Evolutionary conservation across 371 early-diverging fungal species (phyloP).

Genomic region (Cladochytrium tenue): DNA sequence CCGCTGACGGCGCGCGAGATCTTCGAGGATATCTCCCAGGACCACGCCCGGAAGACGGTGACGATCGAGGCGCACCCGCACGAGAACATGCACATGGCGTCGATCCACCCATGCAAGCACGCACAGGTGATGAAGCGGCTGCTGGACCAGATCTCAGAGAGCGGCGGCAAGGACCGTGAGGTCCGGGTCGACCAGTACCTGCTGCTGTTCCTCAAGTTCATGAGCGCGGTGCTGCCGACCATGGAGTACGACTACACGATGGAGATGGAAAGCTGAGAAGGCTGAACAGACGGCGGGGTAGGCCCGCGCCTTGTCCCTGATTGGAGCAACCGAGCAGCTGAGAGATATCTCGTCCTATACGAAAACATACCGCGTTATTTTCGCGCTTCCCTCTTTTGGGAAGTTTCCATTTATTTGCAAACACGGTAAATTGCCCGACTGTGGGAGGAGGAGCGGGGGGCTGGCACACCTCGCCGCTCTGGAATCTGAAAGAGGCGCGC

Average conservation of each 20-base stretch:
- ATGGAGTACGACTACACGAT: conserved; percentile 97
- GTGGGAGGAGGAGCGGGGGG: too few species aligned
- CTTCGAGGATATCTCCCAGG: conserved; percentile 94
- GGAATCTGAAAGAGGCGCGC: too few species aligned
- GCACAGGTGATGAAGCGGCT: conserved; percentile 97
- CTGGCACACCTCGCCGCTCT: too few species aligned
- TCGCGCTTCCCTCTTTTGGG: too few species aligned
- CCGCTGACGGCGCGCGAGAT: conserved; percentile 85
- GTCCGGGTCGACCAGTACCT: conserved; percentile 93
- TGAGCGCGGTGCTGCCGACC: conserved; percentile 93
- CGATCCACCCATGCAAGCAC: conserved; percentile 97
- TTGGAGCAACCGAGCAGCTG: too few species aligned
- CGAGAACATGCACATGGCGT: conserved; percentile 77
- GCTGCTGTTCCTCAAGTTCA: conserved; percentile 92
- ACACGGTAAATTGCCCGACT: too few species aligned
- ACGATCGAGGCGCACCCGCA: conserved; percentile 96
- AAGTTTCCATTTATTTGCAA: too few species aligned
- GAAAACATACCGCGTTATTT: too few species aligned
- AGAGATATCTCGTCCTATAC: too few species aligned
- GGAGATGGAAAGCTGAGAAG: conserved; percentile 35
- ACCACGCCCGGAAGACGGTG: conserved; percentile 95
- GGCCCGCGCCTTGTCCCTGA: too few species aligned
- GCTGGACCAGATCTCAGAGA: conserved; percentile 73
- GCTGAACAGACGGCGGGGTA: too few species aligned
- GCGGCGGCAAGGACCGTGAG: conserved; percentile 56